phyloP scores from a whole-genome alignment of 2,329 filamentous ascomycete species.

The Coniochaeta sp. region DNA sequence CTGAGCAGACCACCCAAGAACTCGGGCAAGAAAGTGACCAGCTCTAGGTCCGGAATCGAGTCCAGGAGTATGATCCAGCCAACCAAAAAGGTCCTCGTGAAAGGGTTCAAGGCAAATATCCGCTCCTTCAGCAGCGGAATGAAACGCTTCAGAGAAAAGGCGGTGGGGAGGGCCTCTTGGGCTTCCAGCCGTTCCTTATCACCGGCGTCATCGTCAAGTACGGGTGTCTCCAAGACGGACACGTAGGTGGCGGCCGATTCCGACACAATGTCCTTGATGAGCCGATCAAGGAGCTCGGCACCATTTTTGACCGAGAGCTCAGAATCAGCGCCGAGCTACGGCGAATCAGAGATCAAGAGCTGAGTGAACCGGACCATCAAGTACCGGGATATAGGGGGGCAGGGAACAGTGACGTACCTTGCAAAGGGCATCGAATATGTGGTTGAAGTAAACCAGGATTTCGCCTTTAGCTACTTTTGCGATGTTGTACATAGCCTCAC shows the following conservation, averaged over 20 bases:
- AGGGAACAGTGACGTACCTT: constrained; percentile 54
- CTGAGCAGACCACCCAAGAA: constrained; percentile 86
- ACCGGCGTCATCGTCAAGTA: constrained; percentile 31
- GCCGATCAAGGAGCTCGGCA: constrained; percentile 85
- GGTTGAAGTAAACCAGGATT: constrained; percentile 94
- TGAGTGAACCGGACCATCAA: constrained; percentile 4
- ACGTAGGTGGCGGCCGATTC: constrained; percentile 94
- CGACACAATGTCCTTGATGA: constrained; percentile 93
- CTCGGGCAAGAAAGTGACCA: constrained; percentile 86
- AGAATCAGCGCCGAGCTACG: constrained; percentile 84
- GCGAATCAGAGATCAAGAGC: constrained; percentile 8
- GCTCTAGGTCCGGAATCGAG: constrained; percentile 91
- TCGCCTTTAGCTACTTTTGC: constrained; percentile 98
- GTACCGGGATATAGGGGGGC: not conserved
- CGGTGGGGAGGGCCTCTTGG: constrained; percentile 58
- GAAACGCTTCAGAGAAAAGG: constrained; percentile 85
- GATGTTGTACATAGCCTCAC: constrained; percentile 99
- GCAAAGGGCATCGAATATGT: constrained; percentile 94
- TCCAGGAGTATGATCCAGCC: constrained; percentile 94
- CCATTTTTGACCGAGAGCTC: constrained; percentile 98
- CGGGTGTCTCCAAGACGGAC: constrained; percentile 67
- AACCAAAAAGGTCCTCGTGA: constrained; percentile 89
- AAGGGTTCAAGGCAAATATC: constrained; percentile 90
- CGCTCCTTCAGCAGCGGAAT: constrained; percentile 91
- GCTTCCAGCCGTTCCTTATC: constrained; percentile 37